Base-by-base conservation (phyloP, 179 eudicot genomes). In the Silene coronaria region DNA sequence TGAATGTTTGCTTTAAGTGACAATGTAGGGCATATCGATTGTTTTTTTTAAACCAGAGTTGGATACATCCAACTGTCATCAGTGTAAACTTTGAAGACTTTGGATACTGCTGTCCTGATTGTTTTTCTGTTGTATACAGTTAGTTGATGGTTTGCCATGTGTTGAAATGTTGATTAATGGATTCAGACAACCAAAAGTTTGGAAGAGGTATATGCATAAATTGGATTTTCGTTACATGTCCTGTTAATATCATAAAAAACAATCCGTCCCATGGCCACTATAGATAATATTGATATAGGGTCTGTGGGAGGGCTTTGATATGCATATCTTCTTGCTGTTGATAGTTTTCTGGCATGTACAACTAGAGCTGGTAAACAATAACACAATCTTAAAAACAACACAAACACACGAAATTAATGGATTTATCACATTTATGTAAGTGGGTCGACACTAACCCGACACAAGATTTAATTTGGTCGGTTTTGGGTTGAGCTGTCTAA, bases 181-280 rank as follows among this genome's bases (percentile, higher is more conserved):
- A 91, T 79, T 81, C 92, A 67, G 95, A 90, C 80, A 81, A 82
- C 85, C 87, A 85, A 79, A 91, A 90, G 79, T 91, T 91, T 81
- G 97, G 92, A 76, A 89, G 82, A 83, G 88, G 88, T 85, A 85
- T 67, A 65, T 73, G 38, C 11, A 14, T 48, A 75, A 48, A 53
- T 48, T 80, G 67, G 12, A 51, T 53, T 59, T 22, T 16, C 34
- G n/a, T 70, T 10, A 16, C 34, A 30, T 48, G 28, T 2, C 16
- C 32, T 46, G 59, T 67, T 67, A 22, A 60, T 59, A 22, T 45
- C n/a, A 55, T 63, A 28, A 22, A 8, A 27, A 68, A 70, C 60
- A 21, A 27, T 7, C 32, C 4, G 9, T 24, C 17, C 17, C 23
- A 3, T 24, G 60, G 38, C 38, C 61, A 48, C 30, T 16, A 26